Evolutionary conservation across 345 rosid genomes (phyloP), one percentile per base, ranked within the genome.

Genomic region (Durio zibethinus): DNA sequence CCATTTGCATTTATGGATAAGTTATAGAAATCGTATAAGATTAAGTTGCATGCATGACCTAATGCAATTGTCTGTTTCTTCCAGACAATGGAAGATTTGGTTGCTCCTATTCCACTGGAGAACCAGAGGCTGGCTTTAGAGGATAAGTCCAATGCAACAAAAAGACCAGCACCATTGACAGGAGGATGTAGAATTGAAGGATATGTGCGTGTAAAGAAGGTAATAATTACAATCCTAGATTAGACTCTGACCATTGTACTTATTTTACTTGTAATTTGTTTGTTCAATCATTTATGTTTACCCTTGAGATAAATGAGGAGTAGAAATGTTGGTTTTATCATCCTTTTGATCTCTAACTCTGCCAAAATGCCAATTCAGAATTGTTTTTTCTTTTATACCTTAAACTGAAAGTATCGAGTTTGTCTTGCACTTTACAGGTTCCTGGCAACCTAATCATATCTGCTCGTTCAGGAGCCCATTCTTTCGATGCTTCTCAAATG

Each of bases 161-260:
- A 92, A 86, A 85, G 91, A 80, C 94, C 94, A 38, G 98, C 99
- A 72, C 98, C 98, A 50, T 74, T 79, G 59, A 80, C 98, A 2
- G 98, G 98, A 70, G 99, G 99, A 77, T 96, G 99, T 59, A 90
- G 94, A 89, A 88, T 96, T 74, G 99, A 96, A 87, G 99, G 99
- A 74, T 88, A 91, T 85, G 93, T 96, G 62, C 93, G 97, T 60
- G 97, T 96, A 54, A 97, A 97, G 85, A 97, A 97, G 97, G 99
- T 91, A 15, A 52, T 52, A 82, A 62, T 27, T 27, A 6, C 4
- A 7, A 68, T n/a, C 36, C 67, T 78, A 4, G 20, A 72, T 73
- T 47, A 21, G 38, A 60, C 42, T 31, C 25, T 36, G 23, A 27
- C 60, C 64, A 14, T 42, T 35, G 45, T 50, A 68, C 25, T 29